A percentile compares a stretch with the other conserved stretches of the same genome.
phyloP scores from a whole-genome alignment of 257 asterid species.

The Solanum chmielewskii region DNA sequence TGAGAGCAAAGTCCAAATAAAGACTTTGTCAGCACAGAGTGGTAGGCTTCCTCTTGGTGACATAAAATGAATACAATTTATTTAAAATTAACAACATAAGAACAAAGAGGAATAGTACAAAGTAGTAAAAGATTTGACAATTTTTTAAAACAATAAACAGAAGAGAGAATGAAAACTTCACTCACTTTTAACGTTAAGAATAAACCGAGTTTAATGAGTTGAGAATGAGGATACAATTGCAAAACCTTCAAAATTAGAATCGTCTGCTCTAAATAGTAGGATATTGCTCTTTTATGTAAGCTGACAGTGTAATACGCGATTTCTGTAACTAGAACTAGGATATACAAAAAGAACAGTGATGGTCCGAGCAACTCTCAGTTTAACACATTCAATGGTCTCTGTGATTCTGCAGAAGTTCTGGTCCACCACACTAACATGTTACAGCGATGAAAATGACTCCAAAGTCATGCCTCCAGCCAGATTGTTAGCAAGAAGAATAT shows the following conservation, averaged over 20 bases:
- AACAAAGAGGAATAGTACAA: not conserved
- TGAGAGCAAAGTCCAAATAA: not conserved
- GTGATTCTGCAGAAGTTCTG: not conserved
- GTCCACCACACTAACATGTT: not conserved
- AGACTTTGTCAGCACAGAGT: not conserved
- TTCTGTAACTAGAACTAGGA: not conserved
- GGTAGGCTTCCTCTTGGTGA: not conserved
- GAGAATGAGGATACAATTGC: not conserved
- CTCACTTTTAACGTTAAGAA: not conserved
- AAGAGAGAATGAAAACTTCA: not conserved
- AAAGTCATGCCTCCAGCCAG: not conserved
- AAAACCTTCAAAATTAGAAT: not conserved
- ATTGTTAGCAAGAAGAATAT: not conserved
- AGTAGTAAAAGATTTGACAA: not conserved
- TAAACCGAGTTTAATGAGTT: not conserved
- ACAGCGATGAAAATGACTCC: not conserved
- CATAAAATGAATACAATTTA: not conserved
- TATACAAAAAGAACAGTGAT: not conserved
- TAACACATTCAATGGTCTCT: not conserved
- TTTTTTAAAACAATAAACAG: not conserved
- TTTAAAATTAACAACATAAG: not conserved
- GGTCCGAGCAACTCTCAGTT: not conserved
- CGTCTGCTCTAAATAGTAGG: not conserved
- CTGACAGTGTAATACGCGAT: not conserved
- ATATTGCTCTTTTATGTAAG: not conserved